Evolutionary conservation across 352 stramenopile species (phyloP).

Genomic region (Globisporangium okanoganense): DNA sequence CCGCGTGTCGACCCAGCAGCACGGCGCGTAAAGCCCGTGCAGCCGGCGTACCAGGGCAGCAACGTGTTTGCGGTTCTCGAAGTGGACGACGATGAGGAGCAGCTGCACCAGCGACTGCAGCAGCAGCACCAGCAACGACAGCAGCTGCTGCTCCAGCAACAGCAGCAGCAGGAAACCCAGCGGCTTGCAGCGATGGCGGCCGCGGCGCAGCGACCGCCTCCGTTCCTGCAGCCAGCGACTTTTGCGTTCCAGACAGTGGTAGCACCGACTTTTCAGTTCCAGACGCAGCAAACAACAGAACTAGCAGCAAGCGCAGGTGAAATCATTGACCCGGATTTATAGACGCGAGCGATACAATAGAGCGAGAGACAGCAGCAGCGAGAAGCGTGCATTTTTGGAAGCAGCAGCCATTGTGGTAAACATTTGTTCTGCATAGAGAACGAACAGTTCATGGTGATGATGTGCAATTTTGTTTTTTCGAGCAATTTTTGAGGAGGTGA

Average conservation of each 20-base stretch:
- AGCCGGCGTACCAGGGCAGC: constrained; percentile 28
- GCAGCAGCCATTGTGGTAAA: background rate
- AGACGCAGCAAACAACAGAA: constrained; percentile 12
- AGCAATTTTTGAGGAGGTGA: too few relatives aligned
- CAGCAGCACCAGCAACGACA: constrained; percentile 9
- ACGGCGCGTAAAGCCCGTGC: constrained; percentile 24
- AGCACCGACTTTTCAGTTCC: constrained; percentile 22
- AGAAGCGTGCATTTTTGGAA: background rate
- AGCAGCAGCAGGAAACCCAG: constrained; percentile 11
- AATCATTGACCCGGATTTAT: constrained; percentile 57
- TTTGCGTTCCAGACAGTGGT: constrained; percentile 43
- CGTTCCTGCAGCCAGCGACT: constrained; percentile 64
- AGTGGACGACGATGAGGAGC: constrained; percentile 38
- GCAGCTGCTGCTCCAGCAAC: constrained; percentile 5
- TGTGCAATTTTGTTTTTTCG: too few relatives aligned
- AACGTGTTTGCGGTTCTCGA: constrained; percentile 71
- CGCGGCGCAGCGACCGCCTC: constrained; percentile 16
- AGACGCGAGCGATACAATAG: background rate
- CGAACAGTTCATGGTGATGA: too few relatives aligned
- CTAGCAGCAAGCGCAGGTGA: constrained; percentile 16
- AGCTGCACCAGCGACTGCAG: constrained; percentile 15
- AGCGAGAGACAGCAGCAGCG: background rate
- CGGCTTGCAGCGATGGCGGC: constrained; percentile 11
- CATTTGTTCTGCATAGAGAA: background rate
- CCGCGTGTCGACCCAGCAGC: constrained; percentile 20